These are phyloP conservation scores for Ceratocystis ficicola DNA, from an alignment of 2,329 filamentous ascomycete species.

Conservation along the genomic window DNA sequence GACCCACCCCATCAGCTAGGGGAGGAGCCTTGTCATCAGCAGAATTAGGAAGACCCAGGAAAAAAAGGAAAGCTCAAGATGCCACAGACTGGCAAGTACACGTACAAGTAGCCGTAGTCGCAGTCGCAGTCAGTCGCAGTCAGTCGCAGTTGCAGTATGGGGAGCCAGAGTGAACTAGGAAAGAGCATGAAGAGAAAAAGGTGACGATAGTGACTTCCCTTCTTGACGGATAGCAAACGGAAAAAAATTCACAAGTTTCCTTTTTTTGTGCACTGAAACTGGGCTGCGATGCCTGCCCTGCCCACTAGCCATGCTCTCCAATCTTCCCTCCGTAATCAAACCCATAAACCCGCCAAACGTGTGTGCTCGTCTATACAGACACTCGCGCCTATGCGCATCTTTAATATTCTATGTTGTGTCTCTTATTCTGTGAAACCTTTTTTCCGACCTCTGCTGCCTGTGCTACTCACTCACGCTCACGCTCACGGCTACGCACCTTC, in stretches of 20 bases:
- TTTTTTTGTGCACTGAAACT: not conserved
- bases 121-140: not conserved
- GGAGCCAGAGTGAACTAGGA: not conserved
- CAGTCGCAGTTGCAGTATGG: not conserved
- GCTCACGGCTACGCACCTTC: not conserved
- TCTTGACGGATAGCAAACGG: not conserved
- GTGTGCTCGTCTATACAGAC: not conserved
- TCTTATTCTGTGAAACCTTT: conserved; percentile 1
- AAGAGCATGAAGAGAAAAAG: not conserved
- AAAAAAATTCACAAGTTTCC: not conserved
- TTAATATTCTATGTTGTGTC: not conserved
- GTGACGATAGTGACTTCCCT: not conserved
- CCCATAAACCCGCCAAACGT: not conserved
- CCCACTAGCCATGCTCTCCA: too few species aligned
- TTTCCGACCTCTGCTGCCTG: not conserved
- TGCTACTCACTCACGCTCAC: not conserved
- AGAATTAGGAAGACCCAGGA: not conserved
- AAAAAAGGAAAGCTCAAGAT: not conserved
- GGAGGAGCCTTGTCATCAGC: not conserved
- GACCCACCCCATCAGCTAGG: not conserved
- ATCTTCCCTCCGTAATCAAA: not conserved
- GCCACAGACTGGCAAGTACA: not conserved
- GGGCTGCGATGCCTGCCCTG: too few species aligned
- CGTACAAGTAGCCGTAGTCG: not conserved
- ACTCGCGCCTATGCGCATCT: not conserved